A percentile compares a stretch with the other conserved stretches of the same genome.
Conservation (phyloP, 139 green algal species). For the Chlorella sorokiniana region DNA sequence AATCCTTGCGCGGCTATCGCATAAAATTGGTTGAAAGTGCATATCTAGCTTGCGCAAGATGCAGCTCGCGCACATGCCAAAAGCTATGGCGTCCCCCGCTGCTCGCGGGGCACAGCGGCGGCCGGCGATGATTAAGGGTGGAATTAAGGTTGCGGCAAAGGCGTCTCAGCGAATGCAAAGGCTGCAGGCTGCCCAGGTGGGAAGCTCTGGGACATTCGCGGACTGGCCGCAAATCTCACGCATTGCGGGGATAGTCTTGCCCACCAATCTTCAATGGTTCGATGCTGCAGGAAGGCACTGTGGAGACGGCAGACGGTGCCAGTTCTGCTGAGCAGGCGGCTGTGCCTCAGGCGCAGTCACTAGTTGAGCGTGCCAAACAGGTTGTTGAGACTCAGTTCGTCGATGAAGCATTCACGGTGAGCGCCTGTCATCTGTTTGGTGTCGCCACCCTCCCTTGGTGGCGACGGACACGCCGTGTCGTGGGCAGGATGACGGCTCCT, state of each 20-base stretch:
- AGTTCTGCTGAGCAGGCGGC: conserved; percentile 14
- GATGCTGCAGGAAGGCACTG: conserved; percentile 11
- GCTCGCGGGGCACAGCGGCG: not conserved
- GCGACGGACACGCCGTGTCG: not conserved
- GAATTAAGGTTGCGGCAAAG: not conserved
- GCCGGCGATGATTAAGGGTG: too few relatives aligned
- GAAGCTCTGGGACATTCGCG: not conserved
- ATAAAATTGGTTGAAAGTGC: too few relatives aligned
- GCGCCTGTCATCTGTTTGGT: not conserved
- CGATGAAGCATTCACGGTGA: conserved; percentile 37
- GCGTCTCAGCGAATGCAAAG: not conserved
- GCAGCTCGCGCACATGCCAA: too few relatives aligned
- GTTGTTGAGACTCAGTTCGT: conserved; percentile 27
- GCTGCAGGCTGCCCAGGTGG: not conserved
- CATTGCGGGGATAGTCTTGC: not conserved
- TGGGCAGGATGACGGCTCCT: not conserved
- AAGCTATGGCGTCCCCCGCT: too few relatives aligned
- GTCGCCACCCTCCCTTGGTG: too few relatives aligned
- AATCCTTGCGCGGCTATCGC: too few relatives aligned
- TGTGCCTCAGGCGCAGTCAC: conserved; percentile 39
- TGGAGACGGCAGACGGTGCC: conserved; percentile 17
- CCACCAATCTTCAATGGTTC: too few relatives aligned
- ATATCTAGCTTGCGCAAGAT: too few relatives aligned
- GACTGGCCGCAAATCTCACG: too few relatives aligned
- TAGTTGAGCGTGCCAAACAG: conserved; percentile 41